Evolutionary conservation across 1,284 basidiomycete species (phyloP).

Genomic region (Marasmius sp.): DNA sequence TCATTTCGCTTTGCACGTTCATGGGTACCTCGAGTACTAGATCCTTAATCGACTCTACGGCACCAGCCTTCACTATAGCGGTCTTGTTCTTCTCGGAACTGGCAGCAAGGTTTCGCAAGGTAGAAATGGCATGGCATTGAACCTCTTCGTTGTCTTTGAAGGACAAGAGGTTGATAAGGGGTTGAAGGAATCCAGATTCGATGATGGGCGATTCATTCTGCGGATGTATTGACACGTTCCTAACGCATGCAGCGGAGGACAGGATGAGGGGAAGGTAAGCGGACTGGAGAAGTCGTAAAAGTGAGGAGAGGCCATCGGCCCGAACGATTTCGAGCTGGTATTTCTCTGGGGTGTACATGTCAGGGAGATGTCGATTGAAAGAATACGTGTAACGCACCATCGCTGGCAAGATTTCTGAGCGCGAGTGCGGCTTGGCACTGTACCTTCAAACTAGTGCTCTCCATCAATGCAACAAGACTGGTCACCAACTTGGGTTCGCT

Average conservation of each 20-base stretch:
- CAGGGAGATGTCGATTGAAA: neutral
- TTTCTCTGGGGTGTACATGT: conserved; percentile 70
- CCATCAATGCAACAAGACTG: conserved; percentile 95
- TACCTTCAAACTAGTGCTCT: conserved; percentile 96
- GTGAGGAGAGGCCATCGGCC: conserved; percentile 88
- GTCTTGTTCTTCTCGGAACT: conserved; percentile 99
- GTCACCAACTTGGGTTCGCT: conserved; percentile 95
- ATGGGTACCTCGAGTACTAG: conserved; percentile 93
- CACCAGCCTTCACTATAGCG: conserved; percentile 97
- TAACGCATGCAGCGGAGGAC: conserved; percentile 97
- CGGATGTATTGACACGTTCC: conserved; percentile 99
- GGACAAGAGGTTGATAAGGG: conserved; percentile 92
- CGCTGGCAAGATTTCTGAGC: conserved; percentile 94
- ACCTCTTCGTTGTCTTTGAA: conserved; percentile 99
- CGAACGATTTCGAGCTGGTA: conserved; percentile 99
- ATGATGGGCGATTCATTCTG: conserved; percentile 99
- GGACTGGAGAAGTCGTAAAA: conserved; percentile 94
- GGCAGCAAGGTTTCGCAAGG: conserved; percentile 94
- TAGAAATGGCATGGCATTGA: conserved; percentile 99
- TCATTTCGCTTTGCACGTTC: conserved; percentile 99
- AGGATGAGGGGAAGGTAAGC: conserved; percentile 99
- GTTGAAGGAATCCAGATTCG: conserved; percentile 95
- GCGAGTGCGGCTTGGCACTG: conserved; percentile 99
- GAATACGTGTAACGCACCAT: conserved; percentile 55
- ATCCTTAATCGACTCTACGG: conserved; percentile 98